Evolutionary conservation across 345 rosid genomes (phyloP).

Genomic region (Crucihimalaya himalaica): DNA sequence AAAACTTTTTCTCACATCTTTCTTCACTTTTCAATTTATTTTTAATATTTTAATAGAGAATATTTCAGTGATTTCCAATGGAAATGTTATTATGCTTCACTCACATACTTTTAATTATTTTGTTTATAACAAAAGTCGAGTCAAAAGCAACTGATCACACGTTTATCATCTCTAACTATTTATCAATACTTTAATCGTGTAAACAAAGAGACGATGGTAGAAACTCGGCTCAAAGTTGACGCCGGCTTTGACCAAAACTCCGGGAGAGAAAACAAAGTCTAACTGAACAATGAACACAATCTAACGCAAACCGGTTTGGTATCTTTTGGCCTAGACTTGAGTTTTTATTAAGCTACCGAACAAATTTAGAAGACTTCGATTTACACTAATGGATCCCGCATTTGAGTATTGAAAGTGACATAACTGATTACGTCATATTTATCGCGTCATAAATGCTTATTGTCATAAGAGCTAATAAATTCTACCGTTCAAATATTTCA

Average conservation of each 20-base stretch:
- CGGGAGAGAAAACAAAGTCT: neutral
- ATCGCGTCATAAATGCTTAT: neutral
- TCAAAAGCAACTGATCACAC: conserved; percentile 24
- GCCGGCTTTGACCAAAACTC: conserved; percentile 18
- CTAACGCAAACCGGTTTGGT: neutral
- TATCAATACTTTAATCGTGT: conserved; percentile 2
- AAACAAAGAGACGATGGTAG: conserved; percentile 10
- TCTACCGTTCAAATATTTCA: neutral
- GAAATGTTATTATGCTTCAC: too few relatives aligned
- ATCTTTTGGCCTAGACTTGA: neutral
- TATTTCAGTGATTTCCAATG: too few relatives aligned
- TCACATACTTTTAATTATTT: neutral
- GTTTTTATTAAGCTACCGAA: neutral
- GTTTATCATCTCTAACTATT: neutral
- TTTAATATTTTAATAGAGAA: too few relatives aligned
- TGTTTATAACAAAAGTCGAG: neutral
- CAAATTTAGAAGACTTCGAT: conserved; percentile 3
- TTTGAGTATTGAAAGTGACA: conserved; percentile 13
- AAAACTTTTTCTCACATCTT: too few relatives aligned
- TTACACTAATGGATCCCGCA: neutral
- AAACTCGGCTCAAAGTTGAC: conserved; percentile 11
- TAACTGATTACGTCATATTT: conserved; percentile 25
- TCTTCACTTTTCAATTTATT: too few relatives aligned
- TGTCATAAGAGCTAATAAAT: neutral
- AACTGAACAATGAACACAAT: neutral